Evolutionary conservation across 495 filamentous ascomycete genomes (phyloP).

Genomic region (Penicilliopsis zonata): DNA sequence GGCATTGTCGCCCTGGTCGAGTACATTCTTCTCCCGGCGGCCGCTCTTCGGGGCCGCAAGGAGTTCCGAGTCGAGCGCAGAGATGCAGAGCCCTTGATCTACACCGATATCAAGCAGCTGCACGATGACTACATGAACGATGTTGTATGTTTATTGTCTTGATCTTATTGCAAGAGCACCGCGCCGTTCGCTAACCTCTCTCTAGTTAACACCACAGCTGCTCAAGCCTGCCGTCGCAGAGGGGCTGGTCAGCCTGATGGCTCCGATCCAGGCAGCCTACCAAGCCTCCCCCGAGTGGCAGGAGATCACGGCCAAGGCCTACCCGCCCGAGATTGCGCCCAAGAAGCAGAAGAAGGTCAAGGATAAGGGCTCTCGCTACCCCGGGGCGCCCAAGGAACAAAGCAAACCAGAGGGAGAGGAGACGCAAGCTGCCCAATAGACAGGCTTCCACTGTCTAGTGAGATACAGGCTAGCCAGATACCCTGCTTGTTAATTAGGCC

Average conservation of each 20-base stretch:
- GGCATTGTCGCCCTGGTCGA: conserved; percentile 76
- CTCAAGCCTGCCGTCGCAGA: conserved; percentile 67
- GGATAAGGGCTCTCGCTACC: conserved; percentile 62
- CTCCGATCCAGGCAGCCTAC: conserved; percentile 63
- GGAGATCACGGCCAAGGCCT: conserved; percentile 66
- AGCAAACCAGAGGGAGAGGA: too few species aligned
- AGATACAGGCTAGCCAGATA: too few species aligned
- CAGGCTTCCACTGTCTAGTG: too few species aligned
- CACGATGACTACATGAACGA: conserved; percentile 72
- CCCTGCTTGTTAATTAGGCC: too few species aligned
- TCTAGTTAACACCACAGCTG: conserved; percentile 68
- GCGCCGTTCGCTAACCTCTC: conserved; percentile 15
- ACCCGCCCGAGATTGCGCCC: conserved; percentile 52
- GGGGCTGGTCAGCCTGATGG: conserved; percentile 58
- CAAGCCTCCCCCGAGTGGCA: conserved; percentile 66
- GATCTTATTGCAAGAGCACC: too few species aligned
- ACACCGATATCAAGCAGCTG: conserved; percentile 57
- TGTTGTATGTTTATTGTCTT: conserved; percentile 42
- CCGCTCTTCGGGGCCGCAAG: conserved; percentile 22
- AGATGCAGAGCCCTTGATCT: conserved; percentile 63
- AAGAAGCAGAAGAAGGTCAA: conserved; percentile 74
- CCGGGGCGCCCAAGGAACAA: too few species aligned
- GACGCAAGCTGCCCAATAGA: too few species aligned
- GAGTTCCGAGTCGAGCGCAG: conserved; percentile 29
- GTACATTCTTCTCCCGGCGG: conserved; percentile 66